Base-by-base conservation (phyloP, 176 grass and related monocot species). In the Aegilops tauschii region DNA sequence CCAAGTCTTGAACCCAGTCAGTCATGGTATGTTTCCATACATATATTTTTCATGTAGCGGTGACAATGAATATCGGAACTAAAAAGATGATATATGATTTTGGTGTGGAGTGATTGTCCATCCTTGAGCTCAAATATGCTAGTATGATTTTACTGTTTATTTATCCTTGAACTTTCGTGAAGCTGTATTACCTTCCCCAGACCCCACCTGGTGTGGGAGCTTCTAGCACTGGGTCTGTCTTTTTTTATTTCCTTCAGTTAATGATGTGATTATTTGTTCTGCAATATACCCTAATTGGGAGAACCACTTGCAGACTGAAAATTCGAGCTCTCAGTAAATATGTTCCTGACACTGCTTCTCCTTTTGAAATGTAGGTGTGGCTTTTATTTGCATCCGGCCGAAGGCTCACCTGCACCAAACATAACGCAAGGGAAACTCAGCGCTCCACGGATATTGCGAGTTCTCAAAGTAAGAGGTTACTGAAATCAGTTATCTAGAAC, bases 401-500 rank as follows among this genome's bases (percentile, higher is more conserved):
- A 98, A 86, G 97, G 97, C 11, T 96, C 97, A 25, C 90, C 83
- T 85, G 86, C 95, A 58, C 94, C 90, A 21, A 91, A 89, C 49
- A 86, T 94, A 65, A 94, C 94, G 80, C 94, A 99, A 86, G 97
- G 94, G 21, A 99, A 99, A 87, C 89, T 96, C 58, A 94, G 90
- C 90, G 97, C 97, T 78, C 94, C 94, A 23, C 90, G 94, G 56
- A 99, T 99, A 88, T 80, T 99, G 85, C 87, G 97, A 74, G 92
- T 99, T 77, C 89, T 93, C 80, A 99, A 99, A 91, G 97, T 98
- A 94, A 94, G 84, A 78, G 86, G n/a, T 77, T 70, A 34, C 66
- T 61, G 80, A 85, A 89, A 76, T 59, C 14, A 21, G 25, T 76
- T 77, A 56, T 85, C 30, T 39, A 35, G 62, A 64, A 13, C 21